Base-by-base conservation (phyloP, 164 flowering plant genomes). In the Malania oleifera region DNA sequence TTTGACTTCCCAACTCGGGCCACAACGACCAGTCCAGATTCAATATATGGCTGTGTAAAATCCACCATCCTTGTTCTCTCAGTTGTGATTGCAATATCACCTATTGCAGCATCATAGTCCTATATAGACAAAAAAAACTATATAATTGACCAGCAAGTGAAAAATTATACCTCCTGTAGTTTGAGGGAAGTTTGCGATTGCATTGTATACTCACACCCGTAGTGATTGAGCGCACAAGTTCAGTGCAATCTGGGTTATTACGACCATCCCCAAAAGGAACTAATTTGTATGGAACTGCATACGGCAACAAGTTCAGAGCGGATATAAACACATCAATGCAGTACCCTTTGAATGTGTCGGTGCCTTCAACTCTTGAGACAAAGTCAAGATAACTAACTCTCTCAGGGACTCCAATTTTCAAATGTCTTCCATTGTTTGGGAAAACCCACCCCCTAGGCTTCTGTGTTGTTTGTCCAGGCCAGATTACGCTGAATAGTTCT, bases 401-500 rank as follows among this genome's bases (percentile, higher is more conserved):
- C 10, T 67, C 66, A 13, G 96, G 93, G 4, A 89, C 91, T 24
- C 87, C 93, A 66, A 89, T 84, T 56, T 57, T 74, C 71, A 89
- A 57, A 12, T 64, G 70, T 61, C 68, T 77, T 19, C 96, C 93
- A 65, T 72, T 80, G 67, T 80, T 73, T 9, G 91, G 91, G 45
- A 86, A 84, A 52, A 81, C 93, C 96, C 96, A 89, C 6, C 96
- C 96, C 29, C 93, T 89, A 50, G 96, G 96, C 55, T 59, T 79
- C 19, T 53, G 39, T 31, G 67, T 54, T 37, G 82, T 70, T 27
- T 83, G 69, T 54, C 96, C 96, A 8, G 96, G 96, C 96, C 96
- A 89, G 26, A 89, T 53, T 29, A 77, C 79, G 61, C 63, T 57
- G 22, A 57, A 54, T 18, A 84, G 75, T 46, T 48, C 31, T 45